A percentile compares a stretch with the other conserved stretches of the same genome.
Conservation (phyloP, 2,329 filamentous ascomycete species). For the Rachicladosporium sp. region DNA sequence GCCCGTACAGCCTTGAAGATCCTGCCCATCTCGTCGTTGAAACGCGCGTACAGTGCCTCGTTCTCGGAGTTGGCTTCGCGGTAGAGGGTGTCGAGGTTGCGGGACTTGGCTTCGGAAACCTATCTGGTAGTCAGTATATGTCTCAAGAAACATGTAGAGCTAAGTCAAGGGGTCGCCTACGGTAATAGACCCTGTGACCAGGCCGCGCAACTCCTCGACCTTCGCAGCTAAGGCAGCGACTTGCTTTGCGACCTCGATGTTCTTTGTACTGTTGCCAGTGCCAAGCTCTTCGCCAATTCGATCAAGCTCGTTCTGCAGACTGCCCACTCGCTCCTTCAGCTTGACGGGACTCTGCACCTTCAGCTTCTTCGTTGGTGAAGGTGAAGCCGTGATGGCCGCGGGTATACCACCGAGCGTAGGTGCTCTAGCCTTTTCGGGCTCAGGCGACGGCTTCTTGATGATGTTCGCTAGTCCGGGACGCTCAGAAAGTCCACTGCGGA, state of each 20-base stretch:
- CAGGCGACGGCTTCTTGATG: conserved; percentile 49
- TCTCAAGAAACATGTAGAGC: too few relatives aligned
- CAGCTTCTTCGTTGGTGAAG: conserved; percentile 44
- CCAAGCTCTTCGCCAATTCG: conserved; percentile 68
- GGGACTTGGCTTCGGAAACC: conserved; percentile 62
- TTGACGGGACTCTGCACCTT: conserved; percentile 53
- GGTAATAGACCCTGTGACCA: too few relatives aligned
- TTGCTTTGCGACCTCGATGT: too few relatives aligned
- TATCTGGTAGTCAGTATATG: too few relatives aligned
- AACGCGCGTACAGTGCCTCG: conserved; percentile 79
- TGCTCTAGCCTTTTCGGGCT: conserved; percentile 16
- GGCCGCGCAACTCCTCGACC: too few relatives aligned
- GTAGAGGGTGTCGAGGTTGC: conserved; percentile 77
- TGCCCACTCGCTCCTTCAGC: conserved; percentile 53
- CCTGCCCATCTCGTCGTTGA: conserved; percentile 80
- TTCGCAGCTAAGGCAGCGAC: too few relatives aligned
- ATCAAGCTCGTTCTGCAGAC: conserved; percentile 63
- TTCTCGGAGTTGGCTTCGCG: conserved; percentile 83
- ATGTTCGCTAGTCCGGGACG: conserved; percentile 38
- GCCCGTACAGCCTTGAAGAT: conserved; percentile 62
- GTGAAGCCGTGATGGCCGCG: conserved; percentile 7
- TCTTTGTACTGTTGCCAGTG: too few relatives aligned
- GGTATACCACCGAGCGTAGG: conserved; percentile 14
- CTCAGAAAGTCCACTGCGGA: conserved; percentile 38
- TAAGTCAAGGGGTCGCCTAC: too few relatives aligned